Evolutionary conservation across 352 stramenopile genomes (phyloP).

Genomic region (Phytophthora nicotianae): DNA sequence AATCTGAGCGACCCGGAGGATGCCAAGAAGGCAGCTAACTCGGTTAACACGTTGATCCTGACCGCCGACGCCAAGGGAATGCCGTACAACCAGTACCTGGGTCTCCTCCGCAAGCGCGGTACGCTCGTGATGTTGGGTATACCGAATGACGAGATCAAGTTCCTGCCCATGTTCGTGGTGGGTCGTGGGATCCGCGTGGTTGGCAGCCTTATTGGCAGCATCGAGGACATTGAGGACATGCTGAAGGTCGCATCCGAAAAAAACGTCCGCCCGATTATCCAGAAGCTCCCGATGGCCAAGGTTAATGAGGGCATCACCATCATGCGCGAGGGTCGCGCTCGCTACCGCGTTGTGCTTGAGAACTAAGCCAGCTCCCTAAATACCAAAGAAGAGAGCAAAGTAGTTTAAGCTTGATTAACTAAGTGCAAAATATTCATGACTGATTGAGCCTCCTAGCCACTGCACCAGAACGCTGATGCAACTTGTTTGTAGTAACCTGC

Average conservation of each 20-base stretch:
- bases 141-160: conserved; percentile 66
- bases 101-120: conserved; percentile 60
- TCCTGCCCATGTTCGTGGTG: conserved; percentile 64
- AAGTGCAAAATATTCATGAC: conserved; percentile 3
- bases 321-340: conserved; percentile 43
- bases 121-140: conserved; percentile 73
- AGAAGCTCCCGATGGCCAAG: conserved; percentile 54
- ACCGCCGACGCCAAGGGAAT: conserved; percentile 67
- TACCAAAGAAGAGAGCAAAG: background rate
- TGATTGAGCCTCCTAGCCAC: background rate
- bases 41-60: conserved; percentile 75
- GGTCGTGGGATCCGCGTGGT: conserved; percentile 49
- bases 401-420: background rate
- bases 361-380: conserved; percentile 19
- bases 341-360: conserved; percentile 55
- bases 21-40: conserved; percentile 34
- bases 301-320: conserved; percentile 49
- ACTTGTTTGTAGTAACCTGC: conserved; percentile 24
- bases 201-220: conserved; percentile 85
- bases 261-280: conserved; percentile 56
- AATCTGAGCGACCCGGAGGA: conserved; percentile 52
- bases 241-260: conserved; percentile 78
- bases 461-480: conserved; percentile 17
- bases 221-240: conserved; percentile 87
- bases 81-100: conserved; percentile 58